These are phyloP conservation scores for Neopestalotiopsis clavispora DNA, from an alignment of 2,329 filamentous ascomycete species.

Conservation along the genomic window DNA sequence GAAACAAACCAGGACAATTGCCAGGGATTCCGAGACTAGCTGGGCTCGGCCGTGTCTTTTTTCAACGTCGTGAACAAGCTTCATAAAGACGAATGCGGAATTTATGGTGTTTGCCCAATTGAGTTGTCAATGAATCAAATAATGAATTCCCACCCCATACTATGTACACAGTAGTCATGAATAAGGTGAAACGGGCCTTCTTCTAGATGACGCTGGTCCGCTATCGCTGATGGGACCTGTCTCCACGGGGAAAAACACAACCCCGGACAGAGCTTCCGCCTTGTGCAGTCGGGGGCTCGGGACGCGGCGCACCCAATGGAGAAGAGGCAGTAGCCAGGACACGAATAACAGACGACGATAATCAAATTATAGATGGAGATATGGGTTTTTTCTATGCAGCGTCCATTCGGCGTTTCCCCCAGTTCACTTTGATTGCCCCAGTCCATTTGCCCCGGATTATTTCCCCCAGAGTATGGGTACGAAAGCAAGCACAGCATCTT, in stretches of 20 bases:
- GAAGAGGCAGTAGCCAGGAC: not conserved
- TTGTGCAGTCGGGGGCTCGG: not conserved
- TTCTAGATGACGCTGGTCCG: not conserved
- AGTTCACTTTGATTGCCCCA: not conserved
- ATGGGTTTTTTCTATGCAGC: not conserved
- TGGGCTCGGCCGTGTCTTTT: too few relatives aligned
- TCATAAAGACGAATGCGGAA: too few relatives aligned
- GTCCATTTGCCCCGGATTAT: slow-evolving; percentile 11
- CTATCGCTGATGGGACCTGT: not conserved
- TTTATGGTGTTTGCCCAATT: too few relatives aligned
- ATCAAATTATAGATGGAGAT: not conserved
- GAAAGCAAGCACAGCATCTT: not conserved
- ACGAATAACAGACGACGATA: slow-evolving; percentile 5
- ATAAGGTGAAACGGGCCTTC: not conserved
- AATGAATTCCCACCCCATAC: not conserved
- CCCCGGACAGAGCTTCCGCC: slow-evolving; percentile 12
- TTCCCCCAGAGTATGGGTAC: slow-evolving; percentile 14
- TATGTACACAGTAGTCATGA: not conserved
- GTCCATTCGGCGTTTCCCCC: not conserved
- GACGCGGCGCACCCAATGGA: not conserved
- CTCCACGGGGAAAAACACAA: slow-evolving; percentile 18
- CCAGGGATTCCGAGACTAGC: not conserved
- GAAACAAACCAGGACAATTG: not conserved
- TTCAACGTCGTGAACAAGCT: too few relatives aligned
- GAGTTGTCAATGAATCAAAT: too few relatives aligned